Evolutionary conservation across 1,284 basidiomycete species (phyloP).

Genomic region (Rhodotorula sp.): DNA sequence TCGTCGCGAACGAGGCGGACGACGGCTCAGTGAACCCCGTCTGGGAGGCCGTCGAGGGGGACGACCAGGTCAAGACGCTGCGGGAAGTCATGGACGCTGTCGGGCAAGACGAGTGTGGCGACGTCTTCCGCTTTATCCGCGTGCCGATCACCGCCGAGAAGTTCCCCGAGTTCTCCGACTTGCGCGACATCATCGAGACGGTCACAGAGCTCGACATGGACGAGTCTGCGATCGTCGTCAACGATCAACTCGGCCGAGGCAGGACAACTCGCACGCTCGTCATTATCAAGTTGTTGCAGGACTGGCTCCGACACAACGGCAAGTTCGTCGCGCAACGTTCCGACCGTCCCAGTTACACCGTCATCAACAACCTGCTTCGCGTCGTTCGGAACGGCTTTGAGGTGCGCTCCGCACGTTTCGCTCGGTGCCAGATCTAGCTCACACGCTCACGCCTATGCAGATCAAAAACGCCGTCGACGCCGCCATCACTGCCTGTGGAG

Average conservation of each 20-base stretch:
- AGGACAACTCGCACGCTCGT: constrained; percentile 87
- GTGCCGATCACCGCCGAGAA: constrained; percentile 81
- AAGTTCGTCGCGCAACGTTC: constrained; percentile 10
- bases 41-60: constrained; percentile 78
- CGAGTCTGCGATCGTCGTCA: constrained; percentile 82
- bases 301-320: constrained; percentile 67
- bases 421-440: constrained; percentile 20
- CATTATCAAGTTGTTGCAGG: constrained; percentile 78
- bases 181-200: constrained; percentile 67
- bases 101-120: constrained; percentile 50
- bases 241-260: constrained; percentile 90
- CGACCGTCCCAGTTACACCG: constrained; percentile 48
- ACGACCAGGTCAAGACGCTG: constrained; percentile 66
- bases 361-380: constrained; percentile 70
- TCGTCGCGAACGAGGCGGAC: constrained; percentile 84
- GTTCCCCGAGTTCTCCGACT: constrained; percentile 55
- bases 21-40: constrained; percentile 89
- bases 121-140: constrained; percentile 74
- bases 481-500: constrained; percentile 81
- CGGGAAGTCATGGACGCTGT: constrained; percentile 81
- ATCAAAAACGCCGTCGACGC: constrained; percentile 71
- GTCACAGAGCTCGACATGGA: constrained; percentile 67
- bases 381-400: constrained; percentile 86
- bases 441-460: constrained; percentile 26
- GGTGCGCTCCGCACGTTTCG: constrained; percentile 49